phyloP scores from a whole-genome alignment of 805 yeast genomes.

The Ogataea trehaloabstinens region DNA sequence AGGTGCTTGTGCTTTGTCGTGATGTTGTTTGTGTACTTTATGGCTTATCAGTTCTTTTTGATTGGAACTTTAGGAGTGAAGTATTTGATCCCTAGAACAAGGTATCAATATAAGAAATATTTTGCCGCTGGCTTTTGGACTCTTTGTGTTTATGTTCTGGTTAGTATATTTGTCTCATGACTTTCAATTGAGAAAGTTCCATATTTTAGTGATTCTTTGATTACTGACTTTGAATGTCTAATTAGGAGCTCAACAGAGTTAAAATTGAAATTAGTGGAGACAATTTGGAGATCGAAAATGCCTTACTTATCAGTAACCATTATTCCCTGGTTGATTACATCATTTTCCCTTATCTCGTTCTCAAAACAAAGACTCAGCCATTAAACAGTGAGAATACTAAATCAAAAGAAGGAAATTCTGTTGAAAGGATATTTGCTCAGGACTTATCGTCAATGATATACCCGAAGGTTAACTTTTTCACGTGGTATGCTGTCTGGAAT shows the following conservation, averaged over 20 bases:
- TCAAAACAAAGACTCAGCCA: conserved; percentile 19
- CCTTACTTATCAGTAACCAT: conserved; percentile 54
- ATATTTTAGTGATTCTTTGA: too few relatives aligned
- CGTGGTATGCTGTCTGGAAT: conserved; percentile 68
- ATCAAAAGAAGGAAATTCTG: conserved; percentile 3
- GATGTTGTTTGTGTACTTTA: conserved; percentile 18
- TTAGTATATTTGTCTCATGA: conserved; percentile 8
- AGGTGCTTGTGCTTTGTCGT: conserved; percentile 23
- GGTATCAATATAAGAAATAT: conserved; percentile 17
- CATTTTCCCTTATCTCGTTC: conserved; percentile 44
- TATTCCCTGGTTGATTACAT: conserved; percentile 65
- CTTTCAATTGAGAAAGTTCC: too few relatives aligned
- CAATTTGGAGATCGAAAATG: conserved; percentile 35
- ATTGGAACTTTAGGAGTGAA: conserved; percentile 16
- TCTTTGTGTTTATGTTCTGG: conserved; percentile 29
- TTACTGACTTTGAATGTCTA: neutral
- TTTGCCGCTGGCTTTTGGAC: conserved; percentile 34
- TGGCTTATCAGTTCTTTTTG: conserved; percentile 15
- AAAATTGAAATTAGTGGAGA: conserved; percentile 44
- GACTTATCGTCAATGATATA: conserved; percentile 26
- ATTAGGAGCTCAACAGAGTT: conserved; percentile 37
- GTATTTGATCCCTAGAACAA: conserved; percentile 22
- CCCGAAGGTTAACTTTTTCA: conserved; percentile 57
- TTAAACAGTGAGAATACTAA: conserved; percentile 4
- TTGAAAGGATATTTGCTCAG: conserved; percentile 23